Evolutionary conservation across 2,329 filamentous ascomycete species (phyloP).

Genomic region (Penicillium sp.): DNA sequence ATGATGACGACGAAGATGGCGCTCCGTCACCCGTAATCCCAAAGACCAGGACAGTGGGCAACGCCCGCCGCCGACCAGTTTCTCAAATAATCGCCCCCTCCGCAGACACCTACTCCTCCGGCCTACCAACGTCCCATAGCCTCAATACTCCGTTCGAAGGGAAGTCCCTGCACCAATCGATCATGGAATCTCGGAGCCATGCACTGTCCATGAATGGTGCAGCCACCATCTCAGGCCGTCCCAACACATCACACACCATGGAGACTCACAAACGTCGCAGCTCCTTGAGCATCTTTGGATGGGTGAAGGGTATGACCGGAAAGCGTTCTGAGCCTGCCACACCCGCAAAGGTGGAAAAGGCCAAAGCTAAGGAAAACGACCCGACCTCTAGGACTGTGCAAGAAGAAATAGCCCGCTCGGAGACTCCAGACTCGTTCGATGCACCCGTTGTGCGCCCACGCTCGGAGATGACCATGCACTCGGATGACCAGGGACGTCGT

Average conservation of each 20-base stretch:
- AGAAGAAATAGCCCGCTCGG: slow-evolving; percentile 20
- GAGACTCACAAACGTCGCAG: slow-evolving; percentile 42
- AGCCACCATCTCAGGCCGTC: slow-evolving; percentile 25
- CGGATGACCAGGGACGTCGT: slow-evolving; percentile 29
- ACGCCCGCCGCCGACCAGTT: slow-evolving; percentile 16
- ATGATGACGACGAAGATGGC: slow-evolving; percentile 31
- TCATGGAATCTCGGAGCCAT: slow-evolving; percentile 33
- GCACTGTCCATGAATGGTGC: slow-evolving; percentile 16
- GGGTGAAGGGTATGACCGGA: slow-evolving; percentile 42
- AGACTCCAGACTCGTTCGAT: slow-evolving; percentile 23
- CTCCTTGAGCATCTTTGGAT: slow-evolving; percentile 45
- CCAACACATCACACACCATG: slow-evolving; percentile 34
- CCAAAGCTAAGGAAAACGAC: slow-evolving; percentile 20
- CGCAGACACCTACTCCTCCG: slow-evolving; percentile 23
- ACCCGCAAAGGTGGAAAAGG: slow-evolving; percentile 12
- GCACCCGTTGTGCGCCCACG: slow-evolving; percentile 16
- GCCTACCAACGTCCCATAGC: slow-evolving; percentile 18
- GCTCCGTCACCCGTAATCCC: slow-evolving; percentile 42
- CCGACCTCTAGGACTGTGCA: slow-evolving; percentile 21
- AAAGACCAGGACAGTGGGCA: slow-evolving; percentile 32
- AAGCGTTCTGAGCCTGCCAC: slow-evolving; percentile 27
- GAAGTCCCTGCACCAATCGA: slow-evolving; percentile 33
- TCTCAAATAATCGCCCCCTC: slow-evolving; percentile 22
- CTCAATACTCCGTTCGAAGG: slow-evolving; percentile 11
- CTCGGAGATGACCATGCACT: slow-evolving; percentile 14